Conservation (phyloP, 2,329 filamentous ascomycete species). For the Onygenales sp. region DNA sequence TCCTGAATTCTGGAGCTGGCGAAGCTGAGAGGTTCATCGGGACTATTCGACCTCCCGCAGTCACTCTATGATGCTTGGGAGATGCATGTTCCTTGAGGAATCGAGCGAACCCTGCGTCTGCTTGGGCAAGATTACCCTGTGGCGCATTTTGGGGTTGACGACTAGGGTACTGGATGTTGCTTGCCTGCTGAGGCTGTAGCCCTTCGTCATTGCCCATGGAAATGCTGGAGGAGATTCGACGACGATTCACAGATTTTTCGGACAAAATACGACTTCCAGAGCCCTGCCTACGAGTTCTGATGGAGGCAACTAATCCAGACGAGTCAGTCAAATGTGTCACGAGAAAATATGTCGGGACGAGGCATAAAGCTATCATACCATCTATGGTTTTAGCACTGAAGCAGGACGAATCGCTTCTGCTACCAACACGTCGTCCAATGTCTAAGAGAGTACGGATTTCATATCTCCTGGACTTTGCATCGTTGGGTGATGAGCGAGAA, state of each 20-base stretch:
- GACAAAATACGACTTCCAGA: conserved; percentile 14
- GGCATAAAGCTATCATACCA: not conserved
- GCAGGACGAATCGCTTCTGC: not conserved
- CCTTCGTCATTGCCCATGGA: conserved; percentile 15
- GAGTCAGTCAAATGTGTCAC: not conserved
- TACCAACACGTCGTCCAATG: conserved; percentile 15
- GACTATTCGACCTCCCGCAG: conserved; percentile 40
- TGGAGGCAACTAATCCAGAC: not conserved
- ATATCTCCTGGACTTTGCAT: conserved; percentile 22
- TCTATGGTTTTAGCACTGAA: not conserved
- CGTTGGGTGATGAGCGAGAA: not conserved
- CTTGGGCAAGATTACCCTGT: conserved; percentile 21
- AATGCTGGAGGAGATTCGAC: conserved; percentile 14
- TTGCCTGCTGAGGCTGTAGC: conserved; percentile 9
- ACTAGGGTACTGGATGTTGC: conserved; percentile 13
- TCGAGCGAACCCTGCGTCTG: conserved; percentile 34
- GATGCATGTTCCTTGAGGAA: conserved; percentile 40
- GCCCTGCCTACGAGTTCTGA: not conserved
- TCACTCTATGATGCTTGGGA: conserved; percentile 40
- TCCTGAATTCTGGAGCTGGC: conserved; percentile 28
- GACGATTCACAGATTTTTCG: conserved; percentile 19
- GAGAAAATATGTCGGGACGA: not conserved
- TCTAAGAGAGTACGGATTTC: conserved; percentile 28
- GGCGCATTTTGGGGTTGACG: conserved; percentile 27
- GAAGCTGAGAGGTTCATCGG: conserved; percentile 29